A percentile compares a stretch with the other conserved stretches of the same genome.
phyloP scores from a whole-genome alignment of 179 eudicot genomes.

The Heliamphora pulchella region DNA sequence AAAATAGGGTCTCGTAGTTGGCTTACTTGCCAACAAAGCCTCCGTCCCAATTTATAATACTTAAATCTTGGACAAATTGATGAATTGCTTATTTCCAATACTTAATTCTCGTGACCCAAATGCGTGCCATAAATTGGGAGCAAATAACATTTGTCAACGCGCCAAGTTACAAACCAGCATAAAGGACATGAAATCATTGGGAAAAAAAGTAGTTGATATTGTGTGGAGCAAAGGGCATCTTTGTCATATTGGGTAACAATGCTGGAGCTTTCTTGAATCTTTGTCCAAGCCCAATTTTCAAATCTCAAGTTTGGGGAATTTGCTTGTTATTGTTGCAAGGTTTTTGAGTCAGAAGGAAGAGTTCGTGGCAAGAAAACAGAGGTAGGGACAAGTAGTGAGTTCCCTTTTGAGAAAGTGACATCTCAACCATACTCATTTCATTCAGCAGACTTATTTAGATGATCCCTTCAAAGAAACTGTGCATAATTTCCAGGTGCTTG shows the following conservation, averaged over 20 bases:
- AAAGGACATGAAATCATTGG: background rate
- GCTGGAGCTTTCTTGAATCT: background rate
- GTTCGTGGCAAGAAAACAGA: conserved; percentile 12
- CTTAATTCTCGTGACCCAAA: too few relatives aligned
- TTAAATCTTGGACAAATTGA: too few relatives aligned
- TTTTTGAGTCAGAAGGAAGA: conserved; percentile 10
- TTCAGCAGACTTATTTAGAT: conserved; percentile 3
- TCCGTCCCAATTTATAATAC: too few relatives aligned
- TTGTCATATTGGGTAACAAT: background rate
- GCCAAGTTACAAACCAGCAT: background rate
- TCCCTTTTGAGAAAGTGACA: conserved; percentile 10
- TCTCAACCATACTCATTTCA: conserved; percentile 2
- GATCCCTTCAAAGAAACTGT: conserved; percentile 15
- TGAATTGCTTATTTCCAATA: too few relatives aligned
- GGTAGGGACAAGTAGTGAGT: conserved; percentile 11
- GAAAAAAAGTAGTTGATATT: too few relatives aligned
- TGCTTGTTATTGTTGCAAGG: background rate
- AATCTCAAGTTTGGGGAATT: background rate
- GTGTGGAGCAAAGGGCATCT: background rate
- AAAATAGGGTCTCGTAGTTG: too few relatives aligned
- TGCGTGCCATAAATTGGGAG: too few relatives aligned
- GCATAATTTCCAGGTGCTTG: background rate
- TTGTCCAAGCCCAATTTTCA: background rate
- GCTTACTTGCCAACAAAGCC: too few relatives aligned
- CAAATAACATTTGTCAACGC: too few relatives aligned